Percentiles rank a stretch among this genome's conserved stretches.
Evolutionary conservation across 805 yeast species (phyloP).

Genomic region (Hanseniaspora mollemarum): DNA sequence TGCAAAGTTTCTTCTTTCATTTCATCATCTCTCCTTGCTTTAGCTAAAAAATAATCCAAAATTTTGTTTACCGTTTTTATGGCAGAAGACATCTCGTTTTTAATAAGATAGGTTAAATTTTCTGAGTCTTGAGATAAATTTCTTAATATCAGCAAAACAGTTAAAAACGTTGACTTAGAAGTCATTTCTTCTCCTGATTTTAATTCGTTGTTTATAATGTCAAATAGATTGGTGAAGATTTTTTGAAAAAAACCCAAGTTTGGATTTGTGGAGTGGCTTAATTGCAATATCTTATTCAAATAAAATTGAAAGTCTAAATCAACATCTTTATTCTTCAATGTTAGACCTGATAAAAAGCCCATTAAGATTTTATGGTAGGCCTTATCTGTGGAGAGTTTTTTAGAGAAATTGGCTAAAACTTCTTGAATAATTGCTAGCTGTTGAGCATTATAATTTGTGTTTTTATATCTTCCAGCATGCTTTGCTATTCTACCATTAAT

Average conservation of each 20-base stretch:
- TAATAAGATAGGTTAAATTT: conserved; percentile 56
- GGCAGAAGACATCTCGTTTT: conserved; percentile 2
- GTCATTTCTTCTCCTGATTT: neutral
- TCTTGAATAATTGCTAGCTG: conserved; percentile 13
- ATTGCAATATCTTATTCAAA: conserved; percentile 1
- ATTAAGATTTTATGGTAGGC: conserved; percentile 9
- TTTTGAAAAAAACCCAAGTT: conserved; percentile 5
- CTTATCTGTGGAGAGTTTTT: conserved; percentile 4
- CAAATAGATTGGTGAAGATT: neutral
- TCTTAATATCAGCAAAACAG: conserved; percentile 48
- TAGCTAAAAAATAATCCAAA: neutral
- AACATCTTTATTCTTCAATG: neutral
- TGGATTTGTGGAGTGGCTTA: conserved; percentile 24
- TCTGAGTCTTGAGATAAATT: conserved; percentile 74
- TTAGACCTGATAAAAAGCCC: conserved; percentile 5
- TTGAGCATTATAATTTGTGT: conserved; percentile 7
- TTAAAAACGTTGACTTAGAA: conserved; percentile 25
- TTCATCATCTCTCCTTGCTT: conserved; percentile 13
- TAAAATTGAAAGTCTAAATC: conserved; percentile 11
- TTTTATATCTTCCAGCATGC: conserved; percentile 12
- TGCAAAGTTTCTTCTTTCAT: conserved; percentile 43
- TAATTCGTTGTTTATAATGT: neutral
- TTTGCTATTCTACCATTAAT: conserved; percentile 9
- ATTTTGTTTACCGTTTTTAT: neutral
- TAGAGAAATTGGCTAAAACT: conserved; percentile 2